A percentile compares a stretch with the other conserved stretches of the same genome.
phyloP scores from a whole-genome alignment of 1,139 yeast species.

The Nakaseomyces kungkrabaensis region DNA sequence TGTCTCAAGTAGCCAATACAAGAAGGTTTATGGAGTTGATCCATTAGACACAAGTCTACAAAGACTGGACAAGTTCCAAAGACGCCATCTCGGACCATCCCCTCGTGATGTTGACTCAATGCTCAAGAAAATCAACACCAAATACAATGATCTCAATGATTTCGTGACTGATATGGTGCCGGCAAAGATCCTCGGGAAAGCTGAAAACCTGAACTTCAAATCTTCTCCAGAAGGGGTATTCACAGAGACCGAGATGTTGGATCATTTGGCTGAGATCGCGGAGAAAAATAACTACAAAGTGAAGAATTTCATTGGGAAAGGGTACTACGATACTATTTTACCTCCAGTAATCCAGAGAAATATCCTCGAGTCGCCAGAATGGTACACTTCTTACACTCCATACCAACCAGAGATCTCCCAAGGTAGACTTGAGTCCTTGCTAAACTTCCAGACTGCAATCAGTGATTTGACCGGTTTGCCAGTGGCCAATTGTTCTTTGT shows the following conservation, averaged over 20 bases:
- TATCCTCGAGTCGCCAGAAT: constrained; percentile 84
- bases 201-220: constrained; percentile 34
- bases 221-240: constrained; percentile 55
- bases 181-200: constrained; percentile 54
- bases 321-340: constrained; percentile 80
- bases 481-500: constrained; percentile 83
- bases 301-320: constrained; percentile 81
- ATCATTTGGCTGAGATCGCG: constrained; percentile 59
- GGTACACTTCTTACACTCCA: constrained; percentile 98
- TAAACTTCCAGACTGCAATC: constrained; percentile 85
- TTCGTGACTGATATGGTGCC: constrained; percentile 75
- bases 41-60: constrained; percentile 11
- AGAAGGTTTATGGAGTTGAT: constrained; percentile 13
- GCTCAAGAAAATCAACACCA: constrained; percentile 50
- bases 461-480: constrained; percentile 86
- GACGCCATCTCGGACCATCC: constrained; percentile 86
- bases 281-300: constrained; percentile 56
- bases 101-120: constrained; percentile 51
- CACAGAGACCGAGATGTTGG: constrained; percentile 72
- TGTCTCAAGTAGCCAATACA: constrained; percentile 17
- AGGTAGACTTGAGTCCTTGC: constrained; percentile 82
- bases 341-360: constrained; percentile 94
- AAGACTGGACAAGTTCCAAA: constrained; percentile 66
- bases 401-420: constrained; percentile 97
- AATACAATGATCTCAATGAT: constrained; percentile 52